Evolutionary conservation across 805 yeast genomes (phyloP), one percentile per base, ranked within the genome.

Genomic region (Brettanomyces naardenensis): DNA sequence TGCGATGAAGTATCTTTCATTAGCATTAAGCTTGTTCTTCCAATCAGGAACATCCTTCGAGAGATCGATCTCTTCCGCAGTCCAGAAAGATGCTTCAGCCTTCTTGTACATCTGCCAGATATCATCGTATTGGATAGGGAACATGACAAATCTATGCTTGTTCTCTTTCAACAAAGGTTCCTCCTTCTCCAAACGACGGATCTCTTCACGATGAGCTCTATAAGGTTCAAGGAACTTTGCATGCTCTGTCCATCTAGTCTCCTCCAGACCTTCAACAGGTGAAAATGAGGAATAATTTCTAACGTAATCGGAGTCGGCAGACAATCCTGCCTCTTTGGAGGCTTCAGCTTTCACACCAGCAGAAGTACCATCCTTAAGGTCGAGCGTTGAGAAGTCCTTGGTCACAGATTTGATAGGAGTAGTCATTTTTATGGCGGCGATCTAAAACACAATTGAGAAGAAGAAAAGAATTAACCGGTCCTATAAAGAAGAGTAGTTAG

Each of bases 21-120:
- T 90, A 41, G 85, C 92, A 59, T 72, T 89, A 70, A 90, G 70
- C 56, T 71, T 71, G 68, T 82, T 75, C 61, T 86, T 89, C 98
- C 98, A 90, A 68, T 90, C 98, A 54, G 74, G 75, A 43, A 73
- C 58, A 64, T 90, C 98, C 71, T 90, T 92, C 39, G 94, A 80
- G 47, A 90, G 75, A 65, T 90, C 98, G 49, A 90, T 88, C 68
- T 92, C 98, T 70, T 90, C 98, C 34, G 97, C 97, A 29, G 97
- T 92, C 98, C 98, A 90, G 75, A 90, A 90, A 5, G 97, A 90
- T 13, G 98, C 98, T 72, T 92, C 98, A 36, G 97, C 97, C 68
- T 90, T 87, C 73, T 90, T 90, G 68, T 90, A 90, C 73, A 94
- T 89, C 65, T 90, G 95, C 97, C 97, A 90, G 62, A 90, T 85